phyloP scores from a whole-genome alignment of 495 filamentous ascomycete species.

The Zalerion maritima region DNA sequence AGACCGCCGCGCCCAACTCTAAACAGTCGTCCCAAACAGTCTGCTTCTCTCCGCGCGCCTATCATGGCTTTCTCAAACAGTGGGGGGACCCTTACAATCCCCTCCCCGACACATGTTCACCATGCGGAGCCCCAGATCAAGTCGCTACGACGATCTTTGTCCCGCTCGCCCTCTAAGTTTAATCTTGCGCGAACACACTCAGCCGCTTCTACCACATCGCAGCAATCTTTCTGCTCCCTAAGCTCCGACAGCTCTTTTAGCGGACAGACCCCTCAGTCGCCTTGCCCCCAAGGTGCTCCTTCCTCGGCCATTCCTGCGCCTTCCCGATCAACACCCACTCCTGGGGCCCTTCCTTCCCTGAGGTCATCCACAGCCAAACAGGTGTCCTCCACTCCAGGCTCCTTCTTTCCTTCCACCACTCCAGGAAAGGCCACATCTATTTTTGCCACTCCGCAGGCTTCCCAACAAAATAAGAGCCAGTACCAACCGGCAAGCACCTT shows the following conservation, averaged over 20 bases:
- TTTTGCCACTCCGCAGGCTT: too few species aligned
- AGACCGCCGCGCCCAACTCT: too few species aligned
- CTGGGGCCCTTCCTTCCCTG: too few species aligned
- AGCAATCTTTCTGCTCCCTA: slow-evolving; percentile 30
- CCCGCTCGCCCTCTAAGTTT: slow-evolving; percentile 77
- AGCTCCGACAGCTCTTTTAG: slow-evolving; percentile 11
- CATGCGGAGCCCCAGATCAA: slow-evolving; percentile 66
- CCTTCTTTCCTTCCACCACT: too few species aligned
- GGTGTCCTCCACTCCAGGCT: too few species aligned
- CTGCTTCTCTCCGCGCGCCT: too few species aligned
- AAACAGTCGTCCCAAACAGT: too few species aligned
- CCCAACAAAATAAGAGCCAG: too few species aligned
- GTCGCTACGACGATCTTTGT: slow-evolving; percentile 69
- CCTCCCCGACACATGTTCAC: slow-evolving; percentile 68
- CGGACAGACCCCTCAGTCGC: slow-evolving; percentile 10
- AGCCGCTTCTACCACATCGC: slow-evolving; percentile 26
- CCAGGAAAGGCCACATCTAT: too few species aligned
- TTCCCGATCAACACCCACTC: slow-evolving; percentile 24
- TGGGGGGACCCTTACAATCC: slow-evolving; percentile 66
- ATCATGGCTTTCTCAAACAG: too few species aligned
- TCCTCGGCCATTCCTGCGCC: slow-evolving; percentile 20
- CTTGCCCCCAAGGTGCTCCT: slow-evolving; percentile 5
- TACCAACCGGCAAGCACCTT: too few species aligned
- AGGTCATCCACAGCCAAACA: too few species aligned
- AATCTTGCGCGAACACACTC: slow-evolving; percentile 43